phyloP scores from a whole-genome alignment of 2,329 filamentous ascomycete genomes.

The Epichloe hybrida region DNA sequence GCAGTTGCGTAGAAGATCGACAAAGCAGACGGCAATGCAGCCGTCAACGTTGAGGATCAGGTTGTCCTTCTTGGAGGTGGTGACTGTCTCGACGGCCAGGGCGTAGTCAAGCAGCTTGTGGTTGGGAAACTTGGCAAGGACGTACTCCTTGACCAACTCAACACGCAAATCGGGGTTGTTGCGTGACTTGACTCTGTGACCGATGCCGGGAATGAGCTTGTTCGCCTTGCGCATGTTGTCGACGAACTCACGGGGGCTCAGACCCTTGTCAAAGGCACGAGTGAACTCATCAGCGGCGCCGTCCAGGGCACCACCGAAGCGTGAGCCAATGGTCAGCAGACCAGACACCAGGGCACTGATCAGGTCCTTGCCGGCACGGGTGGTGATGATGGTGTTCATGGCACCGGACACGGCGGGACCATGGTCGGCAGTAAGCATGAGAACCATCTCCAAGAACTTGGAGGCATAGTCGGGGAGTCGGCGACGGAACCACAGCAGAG shows the following conservation, averaged over 20 bases:
- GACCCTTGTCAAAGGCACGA: constrained; percentile 93
- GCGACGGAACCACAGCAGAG: constrained; percentile 97
- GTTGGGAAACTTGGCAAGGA: constrained; percentile 91
- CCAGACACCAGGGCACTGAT: constrained; percentile 91
- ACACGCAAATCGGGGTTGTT: constrained; percentile 99
- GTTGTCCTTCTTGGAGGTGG: constrained; percentile 99
- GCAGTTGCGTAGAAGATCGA: constrained; percentile 93
- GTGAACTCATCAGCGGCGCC: constrained; percentile 98
- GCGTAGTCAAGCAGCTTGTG: constrained; percentile 99
- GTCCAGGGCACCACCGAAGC: constrained; percentile 96
- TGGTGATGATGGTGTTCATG: constrained; percentile 99
- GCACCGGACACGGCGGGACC: constrained; percentile 97
- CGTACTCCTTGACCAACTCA: constrained; percentile 98
- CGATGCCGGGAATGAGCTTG: constrained; percentile 99
- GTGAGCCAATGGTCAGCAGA: constrained; percentile 94
- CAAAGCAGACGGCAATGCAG: constrained; percentile 96
- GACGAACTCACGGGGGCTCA: constrained; percentile 96
- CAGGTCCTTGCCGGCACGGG: constrained; percentile 95
- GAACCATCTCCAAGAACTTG: constrained; percentile 99
- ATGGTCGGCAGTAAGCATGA: constrained; percentile 99
- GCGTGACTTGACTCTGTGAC: constrained; percentile 97
- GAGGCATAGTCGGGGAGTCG: constrained; percentile 90
- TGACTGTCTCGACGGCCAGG: constrained; percentile 92
- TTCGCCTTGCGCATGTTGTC: constrained; percentile 99
- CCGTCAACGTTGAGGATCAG: constrained; percentile 98